phyloP scores from a whole-genome alignment of 805 yeast species.

The Candida nonsorbophila region DNA sequence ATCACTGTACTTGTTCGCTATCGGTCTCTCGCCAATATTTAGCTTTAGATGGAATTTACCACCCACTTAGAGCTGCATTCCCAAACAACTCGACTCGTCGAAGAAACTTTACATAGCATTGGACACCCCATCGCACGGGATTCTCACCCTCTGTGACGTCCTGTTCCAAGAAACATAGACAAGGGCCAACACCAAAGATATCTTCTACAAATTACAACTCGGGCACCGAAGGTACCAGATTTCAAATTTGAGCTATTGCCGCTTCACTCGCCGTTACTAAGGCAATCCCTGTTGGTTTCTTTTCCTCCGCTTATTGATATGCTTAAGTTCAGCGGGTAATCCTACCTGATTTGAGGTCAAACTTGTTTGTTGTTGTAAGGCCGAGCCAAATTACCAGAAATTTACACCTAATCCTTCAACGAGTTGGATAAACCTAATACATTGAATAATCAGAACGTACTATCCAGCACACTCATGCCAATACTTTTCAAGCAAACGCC shows the following conservation, averaged over 20 bases:
- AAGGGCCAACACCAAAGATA: slow-evolving; percentile 22
- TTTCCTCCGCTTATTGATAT: slow-evolving; percentile 42
- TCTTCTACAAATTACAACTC: slow-evolving; percentile 37
- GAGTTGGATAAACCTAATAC: slow-evolving; percentile 12
- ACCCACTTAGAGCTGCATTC: slow-evolving; percentile 37
- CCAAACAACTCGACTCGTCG: slow-evolving; percentile 34
- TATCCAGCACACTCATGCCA: slow-evolving; percentile 13
- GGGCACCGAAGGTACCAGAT: slow-evolving; percentile 33
- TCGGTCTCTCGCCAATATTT: slow-evolving; percentile 44
- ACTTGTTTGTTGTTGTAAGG: slow-evolving; percentile 16
- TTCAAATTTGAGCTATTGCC: slow-evolving; percentile 36
- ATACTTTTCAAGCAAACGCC: slow-evolving; percentile 23
- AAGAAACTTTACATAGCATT: slow-evolving; percentile 20
- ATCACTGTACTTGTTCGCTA: slow-evolving; percentile 44
- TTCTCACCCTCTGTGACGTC: slow-evolving; percentile 40
- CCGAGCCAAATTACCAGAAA: slow-evolving; percentile 6
- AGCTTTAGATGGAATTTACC: slow-evolving; percentile 37
- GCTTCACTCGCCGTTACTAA: slow-evolving; percentile 40
- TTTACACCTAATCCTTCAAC: slow-evolving; percentile 4
- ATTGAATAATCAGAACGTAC: slow-evolving; percentile 5
- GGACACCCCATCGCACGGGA: slow-evolving; percentile 29
- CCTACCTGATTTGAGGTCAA: slow-evolving; percentile 33
- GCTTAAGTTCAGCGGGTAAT: slow-evolving; percentile 42
- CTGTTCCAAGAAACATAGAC: slow-evolving; percentile 16
- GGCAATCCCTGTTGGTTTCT: slow-evolving; percentile 43